Percentiles rank a stretch among this genome's conserved stretches.
These are phyloP conservation scores for Thermothelomyces thermophilus DNA, from an alignment of 2,329 filamentous ascomycete genomes.

Conservation along the genomic window DNA sequence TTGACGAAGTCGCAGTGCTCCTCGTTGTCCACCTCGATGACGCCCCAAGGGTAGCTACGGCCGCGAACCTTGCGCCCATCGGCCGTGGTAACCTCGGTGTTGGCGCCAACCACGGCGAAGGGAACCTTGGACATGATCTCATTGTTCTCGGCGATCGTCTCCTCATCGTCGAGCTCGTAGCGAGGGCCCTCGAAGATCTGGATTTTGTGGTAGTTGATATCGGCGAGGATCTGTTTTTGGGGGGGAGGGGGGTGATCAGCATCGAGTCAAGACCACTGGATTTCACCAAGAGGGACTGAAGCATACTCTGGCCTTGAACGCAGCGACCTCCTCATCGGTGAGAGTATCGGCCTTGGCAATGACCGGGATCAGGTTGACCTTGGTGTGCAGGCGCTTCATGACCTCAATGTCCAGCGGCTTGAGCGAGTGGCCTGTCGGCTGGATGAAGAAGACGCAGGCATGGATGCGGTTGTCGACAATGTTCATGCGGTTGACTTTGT, in stretches of 20 bases:
- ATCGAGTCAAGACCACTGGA: not conserved
- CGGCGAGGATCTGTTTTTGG: slow-evolving; percentile 94
- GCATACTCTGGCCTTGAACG: slow-evolving; percentile 94
- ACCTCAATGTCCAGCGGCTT: slow-evolving; percentile 99
- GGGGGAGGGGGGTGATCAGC: slow-evolving; percentile 11
- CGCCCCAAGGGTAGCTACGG: slow-evolving; percentile 94
- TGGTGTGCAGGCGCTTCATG: slow-evolving; percentile 98
- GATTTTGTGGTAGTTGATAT: slow-evolving; percentile 95
- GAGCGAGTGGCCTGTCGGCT: slow-evolving; percentile 94
- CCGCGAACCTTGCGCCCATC: slow-evolving; percentile 95
- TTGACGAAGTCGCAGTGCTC: slow-evolving; percentile 99
- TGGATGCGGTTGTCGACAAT: slow-evolving; percentile 99
- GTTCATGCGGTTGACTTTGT: slow-evolving; percentile 99
- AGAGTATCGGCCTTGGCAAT: slow-evolving; percentile 98
- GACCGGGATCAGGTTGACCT: slow-evolving; percentile 99
- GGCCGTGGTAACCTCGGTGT: slow-evolving; percentile 82
- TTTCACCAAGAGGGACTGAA: not conserved
- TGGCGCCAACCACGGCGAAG: slow-evolving; percentile 95
- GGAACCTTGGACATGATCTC: slow-evolving; percentile 99
- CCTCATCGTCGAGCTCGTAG: slow-evolving; percentile 97
- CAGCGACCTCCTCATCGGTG: slow-evolving; percentile 89
- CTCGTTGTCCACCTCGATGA: slow-evolving; percentile 99
- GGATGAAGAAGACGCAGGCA: slow-evolving; percentile 98
- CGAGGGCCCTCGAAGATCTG: slow-evolving; percentile 98
- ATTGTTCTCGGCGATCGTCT: slow-evolving; percentile 99